Conservation (phyloP, 495 filamentous ascomycete species). For the Entonaema liquescens region DNA sequence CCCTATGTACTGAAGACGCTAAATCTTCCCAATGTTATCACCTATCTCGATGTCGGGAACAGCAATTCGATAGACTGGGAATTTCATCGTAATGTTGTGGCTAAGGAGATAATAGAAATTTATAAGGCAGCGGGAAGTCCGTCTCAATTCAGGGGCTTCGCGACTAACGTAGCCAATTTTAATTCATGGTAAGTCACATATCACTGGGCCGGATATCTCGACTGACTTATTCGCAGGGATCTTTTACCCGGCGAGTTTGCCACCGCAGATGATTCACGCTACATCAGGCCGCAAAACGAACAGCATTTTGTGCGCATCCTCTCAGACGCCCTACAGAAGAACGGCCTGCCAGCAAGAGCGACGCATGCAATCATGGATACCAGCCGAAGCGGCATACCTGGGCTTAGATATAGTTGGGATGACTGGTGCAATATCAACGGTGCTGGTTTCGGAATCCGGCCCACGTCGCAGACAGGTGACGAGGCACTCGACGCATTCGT, state of each 20-base stretch:
- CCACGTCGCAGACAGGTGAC: conserved; percentile 61
- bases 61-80: conserved; percentile 73
- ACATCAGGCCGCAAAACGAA: conserved; percentile 59
- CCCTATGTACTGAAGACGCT: conserved; percentile 67
- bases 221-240: conserved; percentile 25
- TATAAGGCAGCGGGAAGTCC: conserved; percentile 65
- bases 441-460: conserved; percentile 68
- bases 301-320: conserved; percentile 67
- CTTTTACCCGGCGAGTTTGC: conserved; percentile 62
- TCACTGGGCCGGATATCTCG: too few species aligned
- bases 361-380: conserved; percentile 62
- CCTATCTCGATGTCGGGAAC: conserved; percentile 75
- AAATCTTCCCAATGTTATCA: conserved; percentile 69
- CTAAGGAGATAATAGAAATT: conserved; percentile 51
- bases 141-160: conserved; percentile 67
- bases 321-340: conserved; percentile 56
- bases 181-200: conserved; percentile 57
- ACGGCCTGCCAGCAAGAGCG: conserved; percentile 55
- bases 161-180: conserved; percentile 72
- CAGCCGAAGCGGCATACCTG: conserved; percentile 66
- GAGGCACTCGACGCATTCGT: conserved; percentile 69
- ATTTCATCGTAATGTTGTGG: conserved; percentile 56
- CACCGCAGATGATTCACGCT: conserved; percentile 43
- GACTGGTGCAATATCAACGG: conserved; percentile 75
- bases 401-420: conserved; percentile 64